Evolutionary conservation across 2,329 filamentous ascomycete species (phyloP), one percentile per base, ranked within the genome.

Genomic region (Colletotrichum sp.): DNA sequence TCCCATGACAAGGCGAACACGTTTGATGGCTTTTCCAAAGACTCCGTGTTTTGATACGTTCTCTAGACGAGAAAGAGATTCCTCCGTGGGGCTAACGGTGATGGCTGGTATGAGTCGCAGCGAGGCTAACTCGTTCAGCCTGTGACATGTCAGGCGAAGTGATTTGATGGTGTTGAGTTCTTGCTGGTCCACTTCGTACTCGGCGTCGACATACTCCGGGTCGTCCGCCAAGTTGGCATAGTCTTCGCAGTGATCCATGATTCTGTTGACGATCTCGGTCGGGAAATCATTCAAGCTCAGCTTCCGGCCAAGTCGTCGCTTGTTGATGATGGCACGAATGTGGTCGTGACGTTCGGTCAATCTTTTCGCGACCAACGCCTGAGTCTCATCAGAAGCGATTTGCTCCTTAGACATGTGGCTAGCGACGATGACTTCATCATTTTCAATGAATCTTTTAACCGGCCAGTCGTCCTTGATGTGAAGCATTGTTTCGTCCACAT

Each of bases 131-230:
- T 34, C 29, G 0, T 63, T 63, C 5, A 63, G n/a, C 16, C 2
- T 22, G 8, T 34, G 16, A 15, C 61, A 63, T 3, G 61, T 63
- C 16, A 36, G 30, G 12, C 61, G 61, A 8, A 63, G 29, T 1
- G 61, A 36, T 12, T 63, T 63, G 61, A 63, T 63, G 9, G 29
- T 22, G 61, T 25, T 34, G 2, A 63, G 61, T 34, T 34, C 29
- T 6, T 34, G 3, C 22, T 59, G 12, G 25, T 2, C 25, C 8
- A 59, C 13, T 25, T 15, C 6, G 12, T 59, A 59, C 4, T 59
- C 27, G 25, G 22, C 8, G 5, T 2, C 8, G 0, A 59, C 6
- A 0, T 22, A 12, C 0, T 49, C n/a, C 44, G 44, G 44, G 44
- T 29, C 1, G 5, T 59, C 27, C 13, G 6, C 22, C 7, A 59